Percentiles rank a stretch among this genome's conserved stretches.
These are phyloP conservation scores for Schizosaccharomyces versatilis DNA, from an alignment of 1,139 yeast species.

Conservation along the genomic window DNA sequence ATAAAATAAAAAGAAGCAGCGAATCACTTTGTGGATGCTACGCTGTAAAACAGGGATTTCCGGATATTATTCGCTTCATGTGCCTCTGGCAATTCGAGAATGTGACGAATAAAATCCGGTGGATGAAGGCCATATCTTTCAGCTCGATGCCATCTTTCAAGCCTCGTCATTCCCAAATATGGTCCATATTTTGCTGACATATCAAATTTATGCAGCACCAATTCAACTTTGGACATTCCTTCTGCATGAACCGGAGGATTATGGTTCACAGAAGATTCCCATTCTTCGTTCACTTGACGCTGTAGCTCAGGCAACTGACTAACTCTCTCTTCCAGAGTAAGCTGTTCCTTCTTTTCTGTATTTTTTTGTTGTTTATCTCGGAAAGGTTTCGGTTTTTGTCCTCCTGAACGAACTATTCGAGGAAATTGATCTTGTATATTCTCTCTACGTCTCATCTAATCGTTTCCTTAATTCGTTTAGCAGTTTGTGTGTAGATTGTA, in stretches of 20 bases:
- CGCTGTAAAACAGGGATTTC: not conserved
- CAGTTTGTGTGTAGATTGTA: too few species aligned
- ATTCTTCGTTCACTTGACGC: not conserved
- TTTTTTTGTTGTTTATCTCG: not conserved
- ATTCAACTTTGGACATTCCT: constrained; percentile 16
- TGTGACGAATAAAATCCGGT: constrained; percentile 18
- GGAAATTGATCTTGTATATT: not conserved
- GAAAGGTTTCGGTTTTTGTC: not conserved
- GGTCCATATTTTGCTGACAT: constrained; percentile 21
- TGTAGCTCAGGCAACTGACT: not conserved
- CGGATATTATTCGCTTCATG: not conserved
- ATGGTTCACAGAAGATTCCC: not conserved
- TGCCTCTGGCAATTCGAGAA: constrained; percentile 5
- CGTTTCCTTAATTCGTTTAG: too few species aligned
- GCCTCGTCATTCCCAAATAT: constrained; percentile 20
- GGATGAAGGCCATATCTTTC: constrained; percentile 45
- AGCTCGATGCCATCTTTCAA: constrained; percentile 67
- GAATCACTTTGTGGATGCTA: not conserved
- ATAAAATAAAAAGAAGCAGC: too few species aligned
- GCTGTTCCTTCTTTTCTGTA: not conserved
- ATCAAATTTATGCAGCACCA: constrained; percentile 20
- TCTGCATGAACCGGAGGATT: constrained; percentile 16
- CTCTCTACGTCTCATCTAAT: not conserved
- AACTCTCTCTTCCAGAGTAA: not conserved
- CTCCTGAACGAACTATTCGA: not conserved